Conservation (phyloP, 2,329 filamentous ascomycete genomes). For the Tympanopsis confertula region DNA sequence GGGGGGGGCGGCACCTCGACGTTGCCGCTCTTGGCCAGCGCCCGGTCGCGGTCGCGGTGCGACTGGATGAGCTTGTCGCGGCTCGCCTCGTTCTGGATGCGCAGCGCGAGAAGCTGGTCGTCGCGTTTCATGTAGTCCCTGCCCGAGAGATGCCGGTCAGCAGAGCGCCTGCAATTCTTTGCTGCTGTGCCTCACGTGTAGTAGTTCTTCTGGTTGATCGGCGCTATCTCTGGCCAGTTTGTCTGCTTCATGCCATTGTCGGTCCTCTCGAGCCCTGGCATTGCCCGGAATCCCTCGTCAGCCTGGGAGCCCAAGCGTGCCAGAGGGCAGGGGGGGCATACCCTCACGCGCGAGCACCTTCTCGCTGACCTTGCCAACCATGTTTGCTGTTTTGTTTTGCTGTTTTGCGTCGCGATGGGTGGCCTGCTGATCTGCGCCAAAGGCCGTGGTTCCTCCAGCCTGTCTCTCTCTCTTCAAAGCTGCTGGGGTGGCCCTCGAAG, state of each 20-base stretch:
- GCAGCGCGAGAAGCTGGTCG: slow-evolving; percentile 83
- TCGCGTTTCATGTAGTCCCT: slow-evolving; percentile 98
- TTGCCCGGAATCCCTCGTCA: neutral
- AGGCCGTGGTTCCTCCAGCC: no score
- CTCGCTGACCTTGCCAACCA: slow-evolving; percentile 57
- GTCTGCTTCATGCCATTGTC: slow-evolving; percentile 97
- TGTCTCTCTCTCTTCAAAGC: no score
- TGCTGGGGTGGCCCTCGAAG: no score
- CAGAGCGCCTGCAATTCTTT: neutral
- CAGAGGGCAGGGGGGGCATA: slow-evolving; percentile 17
- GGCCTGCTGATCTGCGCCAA: no score
- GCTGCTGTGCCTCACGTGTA: slow-evolving; percentile 58
- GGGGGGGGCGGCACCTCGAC: slow-evolving; percentile 51
- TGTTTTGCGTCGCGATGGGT: no score
- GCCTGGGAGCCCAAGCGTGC: slow-evolving; percentile 6
- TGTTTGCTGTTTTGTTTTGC: slow-evolving; percentile 13
- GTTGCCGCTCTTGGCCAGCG: slow-evolving; percentile 63
- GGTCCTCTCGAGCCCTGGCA: slow-evolving; percentile 76
- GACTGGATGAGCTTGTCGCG: slow-evolving; percentile 73
- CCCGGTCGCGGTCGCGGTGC: slow-evolving; percentile 78
- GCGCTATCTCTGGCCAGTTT: slow-evolving; percentile 80
- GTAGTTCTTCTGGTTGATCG: slow-evolving; percentile 99
- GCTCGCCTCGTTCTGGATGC: slow-evolving; percentile 77
- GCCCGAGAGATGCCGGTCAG: slow-evolving; percentile 5
- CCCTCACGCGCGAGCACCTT: slow-evolving; percentile 52